Base-by-base conservation (phyloP, 108 stramenopile genomes). In the Stephanodiscus minutulus region DNA sequence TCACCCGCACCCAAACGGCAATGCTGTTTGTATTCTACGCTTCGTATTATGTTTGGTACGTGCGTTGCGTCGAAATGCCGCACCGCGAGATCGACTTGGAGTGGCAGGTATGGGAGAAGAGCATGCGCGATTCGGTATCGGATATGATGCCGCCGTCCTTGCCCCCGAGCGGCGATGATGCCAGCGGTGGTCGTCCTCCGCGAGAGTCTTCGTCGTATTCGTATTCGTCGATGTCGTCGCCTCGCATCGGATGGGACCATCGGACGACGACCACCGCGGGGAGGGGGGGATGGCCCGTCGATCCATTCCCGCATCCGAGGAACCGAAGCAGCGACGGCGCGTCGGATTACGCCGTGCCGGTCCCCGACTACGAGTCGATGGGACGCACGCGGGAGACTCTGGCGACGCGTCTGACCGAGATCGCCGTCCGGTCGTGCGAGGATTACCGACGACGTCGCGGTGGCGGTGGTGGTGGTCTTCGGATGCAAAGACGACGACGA, bases 321-420 rank as follows among this genome's bases (percentile, higher is more conserved):
- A 22, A 33, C 5, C 39, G 20, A 18, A 41, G 27, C 10, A 36
- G 35, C 35, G 29, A 31, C 5, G 20, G 6, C 18, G 65, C 65
- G 8, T 27, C 7, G 28, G 70, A 71, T 50, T 66, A 39, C 39
- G 50, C 66, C 7, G 71, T 79, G 17, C 78, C 78, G n/a, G n/a
- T 79, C 7, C 78, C 78, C 8, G 65, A 79, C 49, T 79, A 79
- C 61, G 61, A 67, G n/a, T 7, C 22, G 8, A 72, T 79, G 41
- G 65, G 64, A 47, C n/a, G 39, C 7, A 41, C 62, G 17, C 41
- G 78, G 9, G 64, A 22, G 10, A 11, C 59, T 37, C 41, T 79
- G 21, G 66, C 70, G 12, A 29, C 31, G 1, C 66, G 60, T 27
- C 53, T 79, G 50, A 39, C 35, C 25, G 37, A 61, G 7, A 5